Conservation (phyloP, 306 rosid species). For the Cicer arietinum region DNA sequence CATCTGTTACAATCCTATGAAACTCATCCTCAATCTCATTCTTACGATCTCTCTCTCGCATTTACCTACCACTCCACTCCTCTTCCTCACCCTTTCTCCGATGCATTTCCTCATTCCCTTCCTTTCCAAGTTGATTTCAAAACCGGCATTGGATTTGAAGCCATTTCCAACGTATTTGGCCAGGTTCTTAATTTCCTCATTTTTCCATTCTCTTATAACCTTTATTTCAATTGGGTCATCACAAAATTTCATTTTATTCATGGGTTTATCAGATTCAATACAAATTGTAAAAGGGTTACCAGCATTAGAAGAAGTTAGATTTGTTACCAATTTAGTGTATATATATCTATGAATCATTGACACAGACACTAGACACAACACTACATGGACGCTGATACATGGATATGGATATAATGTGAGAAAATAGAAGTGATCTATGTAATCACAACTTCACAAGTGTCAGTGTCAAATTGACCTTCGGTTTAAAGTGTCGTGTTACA, state of each 20-base stretch:
- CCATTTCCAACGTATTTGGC: slow-evolving; percentile 70
- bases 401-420: too few relatives aligned
- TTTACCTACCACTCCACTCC: slow-evolving; percentile 68
- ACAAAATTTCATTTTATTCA: slow-evolving; percentile 24
- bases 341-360: too few relatives aligned
- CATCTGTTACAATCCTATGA: slow-evolving; percentile 70
- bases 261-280: not conserved
- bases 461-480: too few relatives aligned
- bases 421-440: too few relatives aligned
- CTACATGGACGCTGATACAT: too few relatives aligned
- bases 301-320: too few relatives aligned
- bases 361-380: too few relatives aligned
- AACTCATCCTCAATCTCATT: slow-evolving; percentile 31
- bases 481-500: too few relatives aligned
- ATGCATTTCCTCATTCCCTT: slow-evolving; percentile 58
- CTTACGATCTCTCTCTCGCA: slow-evolving; percentile 62
- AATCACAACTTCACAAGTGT: too few relatives aligned
- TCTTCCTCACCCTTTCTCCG: slow-evolving; percentile 59
- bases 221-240: slow-evolving; percentile 5
- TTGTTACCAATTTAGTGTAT: too few relatives aligned
- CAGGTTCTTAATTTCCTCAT: slow-evolving; percentile 55
- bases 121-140: slow-evolving; percentile 74
- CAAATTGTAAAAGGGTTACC: not conserved
- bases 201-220: not conserved
- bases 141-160: slow-evolving; percentile 76